Conservation (phyloP, 805 yeast genomes). For the Wickerhamomyces kurtzmanii region DNA sequence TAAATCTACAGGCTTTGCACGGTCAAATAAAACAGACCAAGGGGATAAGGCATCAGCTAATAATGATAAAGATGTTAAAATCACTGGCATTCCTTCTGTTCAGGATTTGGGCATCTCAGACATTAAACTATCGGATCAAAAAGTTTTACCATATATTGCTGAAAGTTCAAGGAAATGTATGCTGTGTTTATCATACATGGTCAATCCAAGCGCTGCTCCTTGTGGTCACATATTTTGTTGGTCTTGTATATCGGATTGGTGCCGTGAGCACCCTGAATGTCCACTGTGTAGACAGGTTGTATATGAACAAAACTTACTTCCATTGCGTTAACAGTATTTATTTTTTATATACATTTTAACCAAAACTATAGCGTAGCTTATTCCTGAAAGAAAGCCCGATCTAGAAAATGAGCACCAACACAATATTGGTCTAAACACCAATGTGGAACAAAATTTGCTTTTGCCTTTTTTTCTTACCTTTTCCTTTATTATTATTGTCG, state of each 20-base stretch:
- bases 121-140: constrained; percentile 48
- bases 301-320: constrained; percentile 19
- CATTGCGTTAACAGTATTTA: constrained; percentile 8
- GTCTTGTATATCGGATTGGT: constrained; percentile 86
- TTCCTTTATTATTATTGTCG: constrained; percentile 21
- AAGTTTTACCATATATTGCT: constrained; percentile 57
- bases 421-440: constrained; percentile 27
- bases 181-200: constrained; percentile 74
- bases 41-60: constrained; percentile 6
- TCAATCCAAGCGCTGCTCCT: constrained; percentile 71
- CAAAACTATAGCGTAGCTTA: too few species aligned
- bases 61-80: constrained; percentile 4
- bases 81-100: constrained; percentile 5
- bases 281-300: constrained; percentile 80
- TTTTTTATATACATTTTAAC: too few species aligned
- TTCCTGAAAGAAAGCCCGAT: too few species aligned
- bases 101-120: constrained; percentile 14
- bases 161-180: constrained; percentile 67
- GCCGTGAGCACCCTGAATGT: constrained; percentile 78
- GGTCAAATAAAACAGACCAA: constrained; percentile 11
- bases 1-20: constrained; percentile 14
- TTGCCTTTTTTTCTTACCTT: constrained; percentile 41
- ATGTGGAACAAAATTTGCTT: constrained; percentile 43
- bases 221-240: constrained; percentile 96
- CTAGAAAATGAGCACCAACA: too few species aligned